Base-by-base conservation (phyloP, 164 flowering plant genomes). In the Paratinospora sagittata region DNA sequence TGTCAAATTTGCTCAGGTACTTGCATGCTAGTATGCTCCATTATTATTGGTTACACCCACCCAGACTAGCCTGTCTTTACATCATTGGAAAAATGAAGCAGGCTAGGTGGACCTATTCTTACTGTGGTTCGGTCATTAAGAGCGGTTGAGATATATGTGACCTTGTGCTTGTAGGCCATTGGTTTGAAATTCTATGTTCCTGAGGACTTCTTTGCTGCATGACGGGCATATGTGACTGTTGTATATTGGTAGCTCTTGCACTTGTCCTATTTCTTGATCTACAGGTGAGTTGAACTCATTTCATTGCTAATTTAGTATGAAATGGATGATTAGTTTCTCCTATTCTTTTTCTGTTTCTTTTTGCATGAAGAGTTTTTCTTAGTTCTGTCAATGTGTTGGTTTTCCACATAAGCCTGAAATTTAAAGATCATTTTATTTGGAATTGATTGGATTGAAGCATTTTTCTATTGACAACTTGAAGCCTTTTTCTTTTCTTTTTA, bases 141-240 rank as follows among this genome's bases (percentile, higher is more conserved):
- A 14, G 7, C 9, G 52, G 37, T 21, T 65, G 34, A 49, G 14
- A 52, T n/a, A 3, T 9, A 23, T 30, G 19, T 21, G 27, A 8
- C 12, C 36, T 67, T 39, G 63, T 77, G 61, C 71, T 76, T 86
- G 84, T 84, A 92, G 98, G 88, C 87, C 9, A 76, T 88, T 70
- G 98, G 98, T 17, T 63, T 93, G 79, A 90, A 85, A 58, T 93
- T 93, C 68, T 78, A 83, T 75, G 80, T 89, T 63, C 97, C 97
- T 0, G 98, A 93, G 78, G 96, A 93, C 7, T 93, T 80, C 76
- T 91, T 93, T 75, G 57, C 19, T 3, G 58, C 67, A 11, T 78
- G 65, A 75, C 69, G 47, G 37, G 65, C 66, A 9, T n/a, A n/a
- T 24, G 21, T 52, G 60, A 17, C 64, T 61, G 30, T 58, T 34